Evolutionary conservation across 306 rosid genomes (phyloP).

Genomic region (Bauhinia variegata): DNA sequence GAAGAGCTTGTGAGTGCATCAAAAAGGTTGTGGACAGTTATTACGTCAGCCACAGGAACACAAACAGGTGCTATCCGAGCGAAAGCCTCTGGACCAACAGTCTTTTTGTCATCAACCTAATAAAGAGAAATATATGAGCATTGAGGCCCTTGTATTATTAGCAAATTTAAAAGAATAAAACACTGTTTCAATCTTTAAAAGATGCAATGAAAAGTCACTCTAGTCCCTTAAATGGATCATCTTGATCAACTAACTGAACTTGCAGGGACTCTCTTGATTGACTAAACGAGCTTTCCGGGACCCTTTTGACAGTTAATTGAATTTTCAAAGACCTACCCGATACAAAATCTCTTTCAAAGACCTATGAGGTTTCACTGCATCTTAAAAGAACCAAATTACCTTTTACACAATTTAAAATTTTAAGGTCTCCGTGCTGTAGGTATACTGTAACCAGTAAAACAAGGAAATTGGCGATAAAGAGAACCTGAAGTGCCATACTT

Average conservation of each 20-base stretch:
- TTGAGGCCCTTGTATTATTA: background rate
- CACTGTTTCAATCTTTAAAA: too few species aligned
- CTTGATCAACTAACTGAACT: too few species aligned
- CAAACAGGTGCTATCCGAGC: slow-evolving; percentile 87
- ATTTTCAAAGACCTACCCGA: too few species aligned
- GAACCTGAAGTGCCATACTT: slow-evolving; percentile 84
- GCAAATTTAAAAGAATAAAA: background rate
- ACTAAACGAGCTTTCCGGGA: too few species aligned
- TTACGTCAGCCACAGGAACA: slow-evolving; percentile 73
- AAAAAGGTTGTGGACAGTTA: slow-evolving; percentile 80
- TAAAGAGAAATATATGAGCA: background rate
- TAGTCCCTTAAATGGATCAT: too few species aligned
- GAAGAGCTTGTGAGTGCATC: slow-evolving; percentile 71
- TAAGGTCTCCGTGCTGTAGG: background rate
- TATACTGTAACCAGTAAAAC: slow-evolving; percentile 18
- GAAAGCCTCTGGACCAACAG: slow-evolving; percentile 88
- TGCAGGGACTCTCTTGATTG: too few species aligned
- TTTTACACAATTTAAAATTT: background rate
- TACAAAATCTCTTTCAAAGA: too few species aligned
- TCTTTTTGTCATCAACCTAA: slow-evolving; percentile 80
- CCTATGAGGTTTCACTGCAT: too few species aligned
- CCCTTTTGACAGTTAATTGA: too few species aligned
- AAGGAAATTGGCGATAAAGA: slow-evolving; percentile 7
- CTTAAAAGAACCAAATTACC: too few species aligned
- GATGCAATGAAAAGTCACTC: too few species aligned